phyloP scores from a whole-genome alignment of 2,329 filamentous ascomycete species.

The Albophoma yamanashiensis region DNA sequence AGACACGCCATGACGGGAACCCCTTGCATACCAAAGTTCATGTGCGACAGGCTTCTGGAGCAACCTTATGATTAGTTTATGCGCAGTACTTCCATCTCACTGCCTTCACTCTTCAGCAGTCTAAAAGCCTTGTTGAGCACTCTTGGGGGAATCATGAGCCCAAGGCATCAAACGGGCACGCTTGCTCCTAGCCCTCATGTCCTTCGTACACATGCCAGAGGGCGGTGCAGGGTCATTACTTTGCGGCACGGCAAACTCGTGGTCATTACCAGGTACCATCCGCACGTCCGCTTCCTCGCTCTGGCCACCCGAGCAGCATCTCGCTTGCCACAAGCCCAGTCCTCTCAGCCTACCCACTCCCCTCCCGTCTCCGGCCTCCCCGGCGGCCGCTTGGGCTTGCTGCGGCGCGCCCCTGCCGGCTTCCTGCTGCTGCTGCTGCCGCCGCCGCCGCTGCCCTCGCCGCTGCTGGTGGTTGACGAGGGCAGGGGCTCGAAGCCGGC shows the following conservation, averaged over 20 bases:
- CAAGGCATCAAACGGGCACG: neutral
- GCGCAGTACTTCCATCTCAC: neutral
- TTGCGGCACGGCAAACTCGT: neutral
- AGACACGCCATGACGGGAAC: neutral
- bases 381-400: neutral
- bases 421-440: neutral
- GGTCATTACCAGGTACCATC: neutral
- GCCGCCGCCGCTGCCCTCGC: neutral
- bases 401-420: neutral
- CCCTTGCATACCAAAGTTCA: neutral
- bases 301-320: neutral
- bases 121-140: too few relatives aligned
- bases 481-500: constrained; percentile 32
- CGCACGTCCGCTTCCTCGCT: neutral
- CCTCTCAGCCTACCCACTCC: neutral
- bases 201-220: neutral
- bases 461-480: constrained; percentile 1
- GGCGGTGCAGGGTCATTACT: neutral
- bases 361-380: neutral
- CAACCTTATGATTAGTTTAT: neutral
- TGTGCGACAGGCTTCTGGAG: neutral
- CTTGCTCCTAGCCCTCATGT: neutral
- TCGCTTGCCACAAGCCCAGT: neutral
- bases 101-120: too few relatives aligned
- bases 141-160: neutral